A percentile compares a stretch with the other conserved stretches of the same genome.
phyloP scores from a whole-genome alignment of 1,284 basidiomycete genomes.

The Malassezia globosa region DNA sequence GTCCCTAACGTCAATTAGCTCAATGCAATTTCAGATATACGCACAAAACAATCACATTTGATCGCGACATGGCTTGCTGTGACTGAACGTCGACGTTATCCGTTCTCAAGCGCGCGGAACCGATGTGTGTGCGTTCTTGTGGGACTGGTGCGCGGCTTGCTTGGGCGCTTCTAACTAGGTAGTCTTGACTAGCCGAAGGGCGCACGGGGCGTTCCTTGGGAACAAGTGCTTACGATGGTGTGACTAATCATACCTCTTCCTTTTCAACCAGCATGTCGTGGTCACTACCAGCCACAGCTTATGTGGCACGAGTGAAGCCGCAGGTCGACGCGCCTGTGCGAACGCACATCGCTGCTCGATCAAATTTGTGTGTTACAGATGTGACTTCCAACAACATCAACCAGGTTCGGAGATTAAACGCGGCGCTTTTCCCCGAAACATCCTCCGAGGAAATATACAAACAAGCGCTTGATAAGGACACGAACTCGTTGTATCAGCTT shows the following conservation, averaged over 20 bases:
- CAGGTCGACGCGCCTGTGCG: slow-evolving; percentile 12
- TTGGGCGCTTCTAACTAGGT: background rate
- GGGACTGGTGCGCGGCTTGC: background rate
- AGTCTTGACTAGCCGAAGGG: too few relatives aligned
- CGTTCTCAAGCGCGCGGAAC: too few relatives aligned
- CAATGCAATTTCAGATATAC: too few relatives aligned
- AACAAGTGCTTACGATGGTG: background rate
- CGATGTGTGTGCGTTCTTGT: too few relatives aligned
- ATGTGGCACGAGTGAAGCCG: slow-evolving; percentile 6
- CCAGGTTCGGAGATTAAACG: slow-evolving; percentile 42
- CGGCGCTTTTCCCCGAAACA: slow-evolving; percentile 39
- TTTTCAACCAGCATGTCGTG: background rate
- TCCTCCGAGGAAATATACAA: slow-evolving; percentile 42
- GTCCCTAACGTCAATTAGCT: slow-evolving; percentile 59
- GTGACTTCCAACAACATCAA: slow-evolving; percentile 44
- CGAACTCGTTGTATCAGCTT: slow-evolving; percentile 34
- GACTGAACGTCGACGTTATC: too few relatives aligned
- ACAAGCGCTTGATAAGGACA: slow-evolving; percentile 31
- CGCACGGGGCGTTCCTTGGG: slow-evolving; percentile 2
- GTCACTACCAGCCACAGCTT: slow-evolving; percentile 1
- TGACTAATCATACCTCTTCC: slow-evolving; percentile 2
- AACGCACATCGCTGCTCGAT: background rate
- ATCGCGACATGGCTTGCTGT: slow-evolving; percentile 44
- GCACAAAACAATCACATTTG: slow-evolving; percentile 43
- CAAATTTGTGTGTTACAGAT: slow-evolving; percentile 24